phyloP scores from a whole-genome alignment of 2,329 filamentous ascomycete genomes.

The Nigrospora sphaerica region DNA sequence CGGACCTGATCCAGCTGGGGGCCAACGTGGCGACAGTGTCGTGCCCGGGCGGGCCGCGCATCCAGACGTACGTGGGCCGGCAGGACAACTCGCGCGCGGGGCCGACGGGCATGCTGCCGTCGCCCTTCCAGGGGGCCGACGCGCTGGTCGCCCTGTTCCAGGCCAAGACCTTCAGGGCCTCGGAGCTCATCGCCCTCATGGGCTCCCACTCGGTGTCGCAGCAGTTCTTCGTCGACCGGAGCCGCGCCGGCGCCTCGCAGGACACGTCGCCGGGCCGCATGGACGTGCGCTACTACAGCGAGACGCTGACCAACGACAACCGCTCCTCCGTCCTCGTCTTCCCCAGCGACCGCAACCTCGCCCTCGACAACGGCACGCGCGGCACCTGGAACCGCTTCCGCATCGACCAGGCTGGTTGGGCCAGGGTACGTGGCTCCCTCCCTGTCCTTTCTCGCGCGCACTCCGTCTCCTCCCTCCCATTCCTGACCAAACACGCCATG shows the following conservation, averaged over 20 bases:
- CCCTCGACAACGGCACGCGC: constrained; percentile 10
- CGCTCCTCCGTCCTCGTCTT: constrained; percentile 22
- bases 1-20: constrained; percentile 48
- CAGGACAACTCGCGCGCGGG: constrained; percentile 31
- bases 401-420: too few species aligned
- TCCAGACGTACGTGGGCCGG: constrained; percentile 42
- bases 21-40: constrained; percentile 41
- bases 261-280: constrained; percentile 42
- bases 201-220: constrained; percentile 44
- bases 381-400: constrained; percentile 14
- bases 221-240: constrained; percentile 36
- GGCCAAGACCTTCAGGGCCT: constrained; percentile 41
- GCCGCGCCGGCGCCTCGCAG: constrained; percentile 28
- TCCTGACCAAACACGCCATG: not conserved
- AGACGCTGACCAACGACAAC: constrained; percentile 24
- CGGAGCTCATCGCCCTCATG: constrained; percentile 44
- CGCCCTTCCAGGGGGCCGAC: constrained; percentile 28
- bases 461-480: not conserved
- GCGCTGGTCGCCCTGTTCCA: constrained; percentile 37
- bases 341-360: constrained; percentile 20
- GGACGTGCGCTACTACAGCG: constrained; percentile 42
- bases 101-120: constrained; percentile 37
- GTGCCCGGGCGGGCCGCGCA: constrained; percentile 40
- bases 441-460: too few species aligned
- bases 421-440: too few species aligned